Percentiles rank a stretch among this genome's conserved stretches.
phyloP scores from a whole-genome alignment of 2,329 filamentous ascomycete species.

The Tolypocladium paradoxum region DNA sequence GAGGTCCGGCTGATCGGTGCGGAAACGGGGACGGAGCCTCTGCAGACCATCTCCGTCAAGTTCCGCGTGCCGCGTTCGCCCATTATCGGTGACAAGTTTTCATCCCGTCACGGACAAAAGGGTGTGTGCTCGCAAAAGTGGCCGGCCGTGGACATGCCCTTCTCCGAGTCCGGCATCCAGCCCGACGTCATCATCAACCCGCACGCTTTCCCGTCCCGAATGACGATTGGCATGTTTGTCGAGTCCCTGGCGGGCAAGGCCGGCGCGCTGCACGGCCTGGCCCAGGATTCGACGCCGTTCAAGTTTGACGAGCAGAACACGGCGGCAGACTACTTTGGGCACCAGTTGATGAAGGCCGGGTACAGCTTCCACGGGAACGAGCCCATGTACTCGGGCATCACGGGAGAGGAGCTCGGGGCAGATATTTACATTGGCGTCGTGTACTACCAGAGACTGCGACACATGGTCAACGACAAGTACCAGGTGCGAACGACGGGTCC shows the following conservation, averaged over 20 bases:
- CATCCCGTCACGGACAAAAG: constrained; percentile 95
- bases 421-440: constrained; percentile 97
- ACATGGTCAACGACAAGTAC: constrained; percentile 99
- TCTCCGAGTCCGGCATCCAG: constrained; percentile 91
- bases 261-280: constrained; percentile 86
- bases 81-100: constrained; percentile 97
- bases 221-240: constrained; percentile 99
- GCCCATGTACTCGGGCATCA: constrained; percentile 96
- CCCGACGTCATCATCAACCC: constrained; percentile 99
- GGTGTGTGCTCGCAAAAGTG: constrained; percentile 95
- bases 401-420: constrained; percentile 82
- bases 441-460: constrained; percentile 93
- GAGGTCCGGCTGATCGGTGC: constrained; percentile 85
- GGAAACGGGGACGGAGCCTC: constrained; percentile 71
- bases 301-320: constrained; percentile 87
- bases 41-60: constrained; percentile 85
- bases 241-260: constrained; percentile 94
- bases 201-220: constrained; percentile 96
- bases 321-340: constrained; percentile 87
- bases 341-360: constrained; percentile 87
- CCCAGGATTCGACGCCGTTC: constrained; percentile 93
- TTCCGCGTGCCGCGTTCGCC: constrained; percentile 83
- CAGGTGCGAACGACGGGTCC: constrained; percentile 94
- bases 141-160: constrained; percentile 89
- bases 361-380: constrained; percentile 99